A percentile compares a stretch with the other conserved stretches of the same genome.
Conservation (phyloP, 768 basidiomycete genomes). For the Suillus weaverae region DNA sequence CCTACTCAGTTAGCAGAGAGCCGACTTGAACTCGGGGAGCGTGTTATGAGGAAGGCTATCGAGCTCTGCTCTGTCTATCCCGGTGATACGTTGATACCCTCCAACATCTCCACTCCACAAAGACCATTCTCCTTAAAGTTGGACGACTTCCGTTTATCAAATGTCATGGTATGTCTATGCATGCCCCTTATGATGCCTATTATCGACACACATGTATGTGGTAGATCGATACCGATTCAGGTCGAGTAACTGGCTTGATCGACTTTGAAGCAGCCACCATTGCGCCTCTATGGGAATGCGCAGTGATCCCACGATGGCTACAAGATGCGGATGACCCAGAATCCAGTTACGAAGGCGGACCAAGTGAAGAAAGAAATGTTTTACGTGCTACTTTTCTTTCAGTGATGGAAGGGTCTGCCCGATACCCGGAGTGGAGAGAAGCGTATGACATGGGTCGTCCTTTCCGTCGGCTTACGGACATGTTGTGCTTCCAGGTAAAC, state of each 20-base stretch:
- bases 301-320: conserved; percentile 23
- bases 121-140: not conserved
- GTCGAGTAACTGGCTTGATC: conserved; percentile 8
- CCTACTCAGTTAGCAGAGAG: not conserved
- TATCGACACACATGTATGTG: not conserved
- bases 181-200: not conserved
- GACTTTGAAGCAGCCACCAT: conserved; percentile 23
- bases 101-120: not conserved
- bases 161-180: conserved; percentile 1
- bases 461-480: not conserved
- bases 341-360: too few relatives aligned
- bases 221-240: not conserved
- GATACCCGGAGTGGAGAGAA: not conserved
- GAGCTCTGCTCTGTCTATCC: conserved; percentile 5
- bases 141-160: conserved; percentile 2
- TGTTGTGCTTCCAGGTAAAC: not conserved
- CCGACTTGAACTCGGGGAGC: conserved; percentile 6
- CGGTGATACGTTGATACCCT: not conserved
- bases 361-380: too few relatives aligned
- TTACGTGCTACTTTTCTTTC: too few relatives aligned
- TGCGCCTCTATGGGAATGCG: conserved; percentile 26
- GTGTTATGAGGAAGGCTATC: not conserved
- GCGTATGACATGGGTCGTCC: not conserved
- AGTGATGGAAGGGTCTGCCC: too few relatives aligned
- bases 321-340: conserved; percentile 16